These are phyloP conservation scores for Coemansia sp. DNA, from an alignment of 192 early-diverging fungal genomes.

Conservation along the genomic window DNA sequence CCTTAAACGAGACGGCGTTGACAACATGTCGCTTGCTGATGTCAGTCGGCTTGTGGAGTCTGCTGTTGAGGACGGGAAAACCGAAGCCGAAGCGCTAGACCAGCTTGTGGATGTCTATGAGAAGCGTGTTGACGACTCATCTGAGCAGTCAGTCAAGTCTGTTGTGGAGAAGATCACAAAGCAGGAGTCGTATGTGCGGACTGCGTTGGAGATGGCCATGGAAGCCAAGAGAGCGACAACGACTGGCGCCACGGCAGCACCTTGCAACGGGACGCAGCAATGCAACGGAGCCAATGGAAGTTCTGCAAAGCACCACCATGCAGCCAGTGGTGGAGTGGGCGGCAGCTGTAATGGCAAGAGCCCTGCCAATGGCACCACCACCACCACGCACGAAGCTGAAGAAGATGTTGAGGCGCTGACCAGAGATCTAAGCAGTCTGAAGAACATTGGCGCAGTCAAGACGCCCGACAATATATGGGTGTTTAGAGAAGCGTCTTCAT, in stretches of 20 bases:
- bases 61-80: neutral
- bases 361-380: constrained; percentile 3
- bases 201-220: constrained; percentile 39
- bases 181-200: constrained; percentile 43
- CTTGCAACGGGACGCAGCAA: neutral
- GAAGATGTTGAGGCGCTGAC: constrained; percentile 6
- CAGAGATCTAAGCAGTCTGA: constrained; percentile 16
- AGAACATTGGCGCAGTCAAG: constrained; percentile 44
- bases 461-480: constrained; percentile 34
- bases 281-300: constrained; percentile 4
- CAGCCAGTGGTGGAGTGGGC: neutral
- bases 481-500: constrained; percentile 39
- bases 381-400: neutral
- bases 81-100: constrained; percentile 13
- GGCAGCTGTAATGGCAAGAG: neutral
- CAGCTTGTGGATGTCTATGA: constrained; percentile 13
- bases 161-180: constrained; percentile 33
- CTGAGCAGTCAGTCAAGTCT: constrained; percentile 5
- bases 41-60: constrained; percentile 13
- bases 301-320: neutral
- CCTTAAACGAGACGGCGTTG: constrained; percentile 34
- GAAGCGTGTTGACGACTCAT: neutral
- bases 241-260: neutral
- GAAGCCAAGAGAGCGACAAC: neutral
- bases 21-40: constrained; percentile 15